phyloP scores from a whole-genome alignment of 305 asterid species.

The Solanum chacoense region DNA sequence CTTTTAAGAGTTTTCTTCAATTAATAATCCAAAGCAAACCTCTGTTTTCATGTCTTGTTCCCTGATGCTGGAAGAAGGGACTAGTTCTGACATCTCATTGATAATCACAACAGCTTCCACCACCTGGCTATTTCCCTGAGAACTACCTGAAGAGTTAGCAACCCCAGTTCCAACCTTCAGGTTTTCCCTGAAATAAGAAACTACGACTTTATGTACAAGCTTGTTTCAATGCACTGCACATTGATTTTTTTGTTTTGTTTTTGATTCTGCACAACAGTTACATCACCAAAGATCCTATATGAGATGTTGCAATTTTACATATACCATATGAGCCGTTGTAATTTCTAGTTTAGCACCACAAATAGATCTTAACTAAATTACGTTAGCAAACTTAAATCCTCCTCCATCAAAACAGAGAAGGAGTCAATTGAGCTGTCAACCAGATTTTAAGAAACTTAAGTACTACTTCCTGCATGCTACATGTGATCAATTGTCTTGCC shows the following conservation, averaged over 20 bases:
- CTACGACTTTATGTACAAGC: neutral
- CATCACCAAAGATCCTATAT: neutral
- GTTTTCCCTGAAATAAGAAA: conserved; percentile 36
- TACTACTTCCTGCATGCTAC: neutral
- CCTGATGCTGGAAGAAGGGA: conserved; percentile 41
- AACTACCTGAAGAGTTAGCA: conserved; percentile 39
- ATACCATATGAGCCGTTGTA: neutral
- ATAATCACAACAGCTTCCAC: conserved; percentile 69
- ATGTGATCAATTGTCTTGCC: neutral
- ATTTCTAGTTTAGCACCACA: neutral
- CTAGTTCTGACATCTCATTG: conserved; percentile 34
- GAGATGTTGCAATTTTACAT: neutral
- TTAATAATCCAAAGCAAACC: conserved; percentile 32
- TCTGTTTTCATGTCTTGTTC: conserved; percentile 47
- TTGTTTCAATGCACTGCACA: neutral
- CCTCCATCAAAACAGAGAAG: neutral
- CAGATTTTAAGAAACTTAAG: neutral
- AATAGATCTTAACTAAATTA: neutral
- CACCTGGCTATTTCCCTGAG: conserved; percentile 29
- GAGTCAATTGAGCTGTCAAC: neutral
- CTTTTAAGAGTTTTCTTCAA: neutral
- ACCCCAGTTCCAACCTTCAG: conserved; percentile 69
- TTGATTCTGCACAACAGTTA: neutral
- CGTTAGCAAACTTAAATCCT: neutral
- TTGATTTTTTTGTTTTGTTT: neutral